A percentile compares a stretch with the other conserved stretches of the same genome.
Conservation (phyloP, 2,329 filamentous ascomycete genomes). For the Venturia carpophila region DNA sequence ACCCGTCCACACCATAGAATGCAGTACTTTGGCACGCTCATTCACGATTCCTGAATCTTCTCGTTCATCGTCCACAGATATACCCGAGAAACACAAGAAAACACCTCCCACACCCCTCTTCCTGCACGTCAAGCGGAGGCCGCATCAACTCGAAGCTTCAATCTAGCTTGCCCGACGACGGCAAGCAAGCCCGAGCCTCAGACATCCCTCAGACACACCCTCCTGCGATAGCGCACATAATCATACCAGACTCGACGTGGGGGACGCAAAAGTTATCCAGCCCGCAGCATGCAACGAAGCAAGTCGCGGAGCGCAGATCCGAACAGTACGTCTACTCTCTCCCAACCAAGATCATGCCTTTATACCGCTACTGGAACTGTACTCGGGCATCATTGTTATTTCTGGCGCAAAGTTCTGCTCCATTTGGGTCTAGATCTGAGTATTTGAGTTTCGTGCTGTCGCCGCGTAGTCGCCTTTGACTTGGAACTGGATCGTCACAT, state of each 20-base stretch:
- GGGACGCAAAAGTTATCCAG: slow-evolving; percentile 1
- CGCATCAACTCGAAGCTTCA: neutral
- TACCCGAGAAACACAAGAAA: neutral
- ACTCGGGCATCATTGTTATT: neutral
- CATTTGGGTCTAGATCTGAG: neutral
- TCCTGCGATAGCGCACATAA: neutral
- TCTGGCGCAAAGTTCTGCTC: neutral
- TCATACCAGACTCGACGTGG: neutral
- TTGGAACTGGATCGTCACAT: neutral
- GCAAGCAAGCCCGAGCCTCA: neutral
- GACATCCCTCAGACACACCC: neutral
- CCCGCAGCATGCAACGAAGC: slow-evolving; percentile 14
- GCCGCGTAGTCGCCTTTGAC: neutral
- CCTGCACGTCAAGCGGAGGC: neutral
- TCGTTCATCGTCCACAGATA: neutral
- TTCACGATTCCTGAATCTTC: neutral
- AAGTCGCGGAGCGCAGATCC: slow-evolving; percentile 10
- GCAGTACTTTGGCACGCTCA: neutral
- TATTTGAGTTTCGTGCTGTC: neutral
- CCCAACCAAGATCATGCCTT: neutral
- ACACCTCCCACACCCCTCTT: slow-evolving; percentile 2
- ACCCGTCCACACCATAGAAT: neutral
- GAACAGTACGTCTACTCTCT: slow-evolving; percentile 6
- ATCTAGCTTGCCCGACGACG: neutral
- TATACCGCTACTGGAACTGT: neutral